A percentile compares a stretch with the other conserved stretches of the same genome.
Conservation (phyloP, 2,329 filamentous ascomycete species). For the Sporothrix dimorphospora region DNA sequence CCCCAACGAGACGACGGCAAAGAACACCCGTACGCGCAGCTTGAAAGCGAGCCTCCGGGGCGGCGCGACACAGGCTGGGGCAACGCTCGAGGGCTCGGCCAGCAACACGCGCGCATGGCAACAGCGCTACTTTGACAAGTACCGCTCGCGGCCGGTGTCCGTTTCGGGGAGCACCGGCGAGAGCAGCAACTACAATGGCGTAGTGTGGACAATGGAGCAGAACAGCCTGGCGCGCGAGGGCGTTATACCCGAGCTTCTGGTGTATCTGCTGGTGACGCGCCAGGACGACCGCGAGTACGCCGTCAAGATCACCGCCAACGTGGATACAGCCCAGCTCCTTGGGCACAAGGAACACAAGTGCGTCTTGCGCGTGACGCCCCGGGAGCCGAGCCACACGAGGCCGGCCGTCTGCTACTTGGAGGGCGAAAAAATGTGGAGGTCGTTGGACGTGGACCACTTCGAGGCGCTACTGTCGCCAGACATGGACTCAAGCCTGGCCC, state of each 20-base stretch:
- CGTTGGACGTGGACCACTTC: conserved; percentile 10
- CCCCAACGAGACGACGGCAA: conserved; percentile 17
- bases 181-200: conserved; percentile 23
- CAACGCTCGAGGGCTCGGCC: not conserved
- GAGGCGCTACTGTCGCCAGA: conserved; percentile 13
- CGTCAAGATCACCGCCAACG: conserved; percentile 26
- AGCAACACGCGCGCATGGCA: conserved; percentile 15
- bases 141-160: conserved; percentile 19
- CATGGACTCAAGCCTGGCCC: conserved; percentile 8
- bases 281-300: conserved; percentile 25
- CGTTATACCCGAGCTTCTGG: conserved; percentile 21
- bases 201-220: conserved; percentile 22
- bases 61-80: conserved; percentile 8
- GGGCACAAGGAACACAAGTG: conserved; percentile 24
- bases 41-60: not conserved
- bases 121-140: conserved; percentile 24
- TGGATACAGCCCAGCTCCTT: not conserved
- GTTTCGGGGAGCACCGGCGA: not conserved
- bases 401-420: conserved; percentile 21
- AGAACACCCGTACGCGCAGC: conserved; percentile 5
- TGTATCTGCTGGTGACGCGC: conserved; percentile 27
- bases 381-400: not conserved
- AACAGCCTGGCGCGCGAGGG: conserved; percentile 24
- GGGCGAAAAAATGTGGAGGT: conserved; percentile 9
- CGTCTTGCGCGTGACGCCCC: conserved; percentile 16